These are phyloP conservation scores for Pseudogymnoascus sp. DNA, from an alignment of 2,329 filamentous ascomycete species.

Conservation along the genomic window DNA sequence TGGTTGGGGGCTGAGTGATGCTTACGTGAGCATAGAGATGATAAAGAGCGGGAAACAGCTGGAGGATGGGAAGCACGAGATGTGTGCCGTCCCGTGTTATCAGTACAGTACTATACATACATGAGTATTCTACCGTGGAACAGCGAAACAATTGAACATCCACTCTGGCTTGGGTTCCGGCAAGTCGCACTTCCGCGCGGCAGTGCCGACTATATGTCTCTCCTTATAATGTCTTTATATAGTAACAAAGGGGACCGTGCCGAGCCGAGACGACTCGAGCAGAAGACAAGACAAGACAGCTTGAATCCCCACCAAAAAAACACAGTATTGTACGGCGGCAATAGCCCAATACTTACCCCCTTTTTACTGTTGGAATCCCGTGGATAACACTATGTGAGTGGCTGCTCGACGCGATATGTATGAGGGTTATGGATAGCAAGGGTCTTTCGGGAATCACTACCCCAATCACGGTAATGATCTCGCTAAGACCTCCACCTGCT, in stretches of 20 bases:
- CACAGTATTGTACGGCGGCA: background rate
- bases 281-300: background rate
- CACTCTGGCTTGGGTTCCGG: background rate
- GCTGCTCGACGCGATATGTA: background rate
- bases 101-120: background rate
- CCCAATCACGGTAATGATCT: background rate
- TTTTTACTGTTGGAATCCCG: background rate
- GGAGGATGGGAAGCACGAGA: background rate
- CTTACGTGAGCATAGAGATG: background rate
- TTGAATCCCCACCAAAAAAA: background rate
- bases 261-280: background rate
- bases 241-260: background rate
- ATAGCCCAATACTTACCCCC: background rate
- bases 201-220: background rate
- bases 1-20: conserved; percentile 2
- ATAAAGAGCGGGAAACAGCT: background rate
- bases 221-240: background rate
- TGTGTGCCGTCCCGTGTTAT: background rate
- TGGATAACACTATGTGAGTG: background rate
- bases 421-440: background rate
- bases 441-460: background rate
- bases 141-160: background rate
- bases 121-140: background rate
- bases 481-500: background rate
- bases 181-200: background rate